A percentile compares a stretch with the other conserved stretches of the same genome.
These are phyloP conservation scores for Candida schatavii DNA, from an alignment of 805 yeast genomes.

Conservation along the genomic window DNA sequence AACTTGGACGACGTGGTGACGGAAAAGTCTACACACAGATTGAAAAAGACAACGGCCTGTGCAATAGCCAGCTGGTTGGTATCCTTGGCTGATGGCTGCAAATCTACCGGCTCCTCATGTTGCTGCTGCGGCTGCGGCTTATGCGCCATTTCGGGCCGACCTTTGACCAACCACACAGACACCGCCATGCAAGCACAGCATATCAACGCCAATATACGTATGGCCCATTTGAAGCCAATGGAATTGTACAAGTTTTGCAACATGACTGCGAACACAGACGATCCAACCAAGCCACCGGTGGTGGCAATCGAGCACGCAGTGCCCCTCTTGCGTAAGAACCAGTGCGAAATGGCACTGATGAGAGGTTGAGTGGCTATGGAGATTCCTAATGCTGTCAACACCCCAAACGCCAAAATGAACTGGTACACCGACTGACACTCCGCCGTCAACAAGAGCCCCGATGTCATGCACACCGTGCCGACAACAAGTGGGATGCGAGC, in stretches of 20 bases:
- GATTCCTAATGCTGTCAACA: slow-evolving; percentile 45
- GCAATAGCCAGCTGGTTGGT: not conserved
- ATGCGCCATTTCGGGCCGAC: not conserved
- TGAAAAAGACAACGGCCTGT: not conserved
- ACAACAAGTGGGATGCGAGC: slow-evolving; percentile 32
- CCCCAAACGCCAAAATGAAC: slow-evolving; percentile 51
- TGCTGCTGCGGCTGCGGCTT: not conserved
- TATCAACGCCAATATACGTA: slow-evolving; percentile 47
- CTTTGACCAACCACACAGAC: slow-evolving; percentile 2
- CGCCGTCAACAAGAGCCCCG: slow-evolving; percentile 45
- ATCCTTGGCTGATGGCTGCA: not conserved
- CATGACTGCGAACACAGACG: slow-evolving; percentile 52
- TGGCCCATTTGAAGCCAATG: slow-evolving; percentile 55
- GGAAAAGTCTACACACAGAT: slow-evolving; percentile 21
- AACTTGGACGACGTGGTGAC: slow-evolving; percentile 44
- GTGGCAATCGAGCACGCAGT: slow-evolving; percentile 46
- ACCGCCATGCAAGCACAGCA: slow-evolving; percentile 33
- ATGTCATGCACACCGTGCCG: slow-evolving; percentile 34
- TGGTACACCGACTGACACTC: slow-evolving; percentile 45
- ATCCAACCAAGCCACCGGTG: slow-evolving; percentile 52
- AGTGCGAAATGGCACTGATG: slow-evolving; percentile 43
- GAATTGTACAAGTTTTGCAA: slow-evolving; percentile 45
- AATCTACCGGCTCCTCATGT: not conserved
- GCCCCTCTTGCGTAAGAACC: slow-evolving; percentile 42
- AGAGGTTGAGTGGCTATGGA: slow-evolving; percentile 43